Evolutionary conservation across 306 rosid genomes (phyloP), one percentile per base, ranked within the genome.

Genomic region (Hylodesmum podocarpum): DNA sequence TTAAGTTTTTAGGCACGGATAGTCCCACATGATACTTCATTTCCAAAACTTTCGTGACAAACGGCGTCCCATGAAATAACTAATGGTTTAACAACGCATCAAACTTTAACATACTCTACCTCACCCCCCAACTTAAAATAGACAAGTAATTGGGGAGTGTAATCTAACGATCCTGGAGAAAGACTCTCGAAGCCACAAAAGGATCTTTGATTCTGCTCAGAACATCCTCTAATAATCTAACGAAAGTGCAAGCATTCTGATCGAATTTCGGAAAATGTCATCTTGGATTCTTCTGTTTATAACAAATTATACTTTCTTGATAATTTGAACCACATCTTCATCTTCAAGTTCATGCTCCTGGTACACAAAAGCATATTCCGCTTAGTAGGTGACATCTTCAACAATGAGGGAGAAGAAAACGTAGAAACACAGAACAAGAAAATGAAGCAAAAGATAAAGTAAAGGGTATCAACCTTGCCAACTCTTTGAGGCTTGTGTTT

Each of bases 401-500:
- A 28, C 5, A 22, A 73, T 58, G 16, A 19, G 76, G n/a, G 51
- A 66, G 41, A 55, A 25, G 22, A n/a, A 54, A 11, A 67, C 41
- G 31, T 24, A 71, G 24, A 66, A 76, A 24, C 49, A 66, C 40
- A n/a, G 29, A 31, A 47, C 15, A 0, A 16, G 5, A 49, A 72
- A 58, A 76, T 19, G 49, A 54, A 61, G 25, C 25, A 2, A 29
- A 57, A 25, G 57, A 78, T 14, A 66, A 9, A 77, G 33, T 65
- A 8, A 4, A 14, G 8, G 12, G 70, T 50, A 88, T 49, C 63
- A 41, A 91, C 97, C 98, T 88, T 96, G 86, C 98, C 99, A 53
- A 96, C 99, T 83, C 96, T 93, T 75, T 95, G 99, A 44, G 99
- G 97, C 86, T 95, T 92, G 90, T 95, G 99, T 54, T 92, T 95